Evolutionary conservation across 805 yeast genomes (phyloP), one percentile per base, ranked within the genome.

Genomic region (Candida krabiensis): DNA sequence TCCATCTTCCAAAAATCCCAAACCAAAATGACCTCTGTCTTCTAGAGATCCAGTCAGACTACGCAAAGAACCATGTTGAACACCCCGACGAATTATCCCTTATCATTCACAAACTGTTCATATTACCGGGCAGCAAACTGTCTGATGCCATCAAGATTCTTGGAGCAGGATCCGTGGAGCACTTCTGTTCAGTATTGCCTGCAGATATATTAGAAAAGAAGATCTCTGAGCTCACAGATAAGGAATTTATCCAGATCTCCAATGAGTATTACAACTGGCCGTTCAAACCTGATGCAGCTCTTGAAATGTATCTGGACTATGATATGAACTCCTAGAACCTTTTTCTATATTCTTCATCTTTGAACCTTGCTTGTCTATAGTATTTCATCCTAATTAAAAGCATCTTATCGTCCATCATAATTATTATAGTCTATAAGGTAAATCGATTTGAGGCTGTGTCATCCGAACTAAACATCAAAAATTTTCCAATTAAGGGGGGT

Each of bases 161-260:
- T 8, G 96, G 96, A 0, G 90, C 95, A 2, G 97, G 96, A 2
- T 96, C 93, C 0, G 67, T 57, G 2, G 80, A 74, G 2, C 82
- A 75, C 44, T 71, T 69, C 36, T 33, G 28, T 1, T 40, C 39
- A 2, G 61, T 56, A 5, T 60, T 73, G 9, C 56, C 73, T 2
- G 34, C 41, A 11, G 66, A 63, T 0, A 34, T 82, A 2, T 51
- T 77, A 35, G 55, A 71, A 12, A 75, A 69, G 43, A 55, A 57
- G 3, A 73, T 83, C 1, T 58, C 64, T 12, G 71, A 73, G 3
- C 63, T 89, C 32, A 66, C 79, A 0, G 54, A 64, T 2, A 75
- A 73, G 1, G 91, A 88, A n/a, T 66, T 83, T 43, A 41, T 67
- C 5, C 47, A 58, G 5, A 55, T 90, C 5, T 67, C 79, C 8